phyloP scores from a whole-genome alignment of 2,329 filamentous ascomycete species.

The Metarhizium rileyi region DNA sequence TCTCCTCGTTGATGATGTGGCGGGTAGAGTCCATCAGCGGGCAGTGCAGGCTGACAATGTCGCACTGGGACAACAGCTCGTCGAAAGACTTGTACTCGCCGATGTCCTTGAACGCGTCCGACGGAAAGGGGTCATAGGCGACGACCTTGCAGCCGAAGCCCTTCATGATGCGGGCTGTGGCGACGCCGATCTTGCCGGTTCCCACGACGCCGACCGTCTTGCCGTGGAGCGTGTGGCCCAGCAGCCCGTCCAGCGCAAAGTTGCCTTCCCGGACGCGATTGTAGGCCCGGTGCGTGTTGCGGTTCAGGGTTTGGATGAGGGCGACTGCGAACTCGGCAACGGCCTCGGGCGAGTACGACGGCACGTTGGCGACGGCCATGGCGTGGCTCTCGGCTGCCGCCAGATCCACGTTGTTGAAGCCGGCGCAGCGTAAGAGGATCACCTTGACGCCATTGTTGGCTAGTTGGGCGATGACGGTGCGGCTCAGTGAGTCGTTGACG shows the following conservation, averaged over 20 bases:
- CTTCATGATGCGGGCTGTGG: constrained; percentile 49
- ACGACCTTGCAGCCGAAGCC: constrained; percentile 57
- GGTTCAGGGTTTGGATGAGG: constrained; percentile 56
- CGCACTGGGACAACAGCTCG: constrained; percentile 42
- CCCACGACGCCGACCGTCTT: constrained; percentile 60
- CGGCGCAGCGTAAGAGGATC: constrained; percentile 57
- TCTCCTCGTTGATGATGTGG: constrained; percentile 47
- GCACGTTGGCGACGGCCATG: constrained; percentile 56
- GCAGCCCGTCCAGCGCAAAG: constrained; percentile 54
- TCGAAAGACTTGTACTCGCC: constrained; percentile 47
- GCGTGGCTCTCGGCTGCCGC: constrained; percentile 40
- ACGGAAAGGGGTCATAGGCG: constrained; percentile 49
- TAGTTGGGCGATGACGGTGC: constrained; percentile 40
- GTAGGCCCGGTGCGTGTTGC: constrained; percentile 58
- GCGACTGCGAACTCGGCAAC: constrained; percentile 63
- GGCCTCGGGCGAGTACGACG: constrained; percentile 58
- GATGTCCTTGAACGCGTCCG: constrained; percentile 35
- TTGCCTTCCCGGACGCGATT: constrained; percentile 60
- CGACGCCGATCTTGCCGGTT: constrained; percentile 54
- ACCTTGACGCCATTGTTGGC: constrained; percentile 40
- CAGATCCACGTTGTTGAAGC: constrained; percentile 59
- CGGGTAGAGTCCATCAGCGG: constrained; percentile 50
- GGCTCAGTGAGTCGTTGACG: constrained; percentile 52
- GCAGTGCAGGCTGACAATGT: constrained; percentile 58
- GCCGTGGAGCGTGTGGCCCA: constrained; percentile 50